A percentile compares a stretch with the other conserved stretches of the same genome.
Conservation (phyloP, 345 rosid genomes). For the Populus ilicifolia region DNA sequence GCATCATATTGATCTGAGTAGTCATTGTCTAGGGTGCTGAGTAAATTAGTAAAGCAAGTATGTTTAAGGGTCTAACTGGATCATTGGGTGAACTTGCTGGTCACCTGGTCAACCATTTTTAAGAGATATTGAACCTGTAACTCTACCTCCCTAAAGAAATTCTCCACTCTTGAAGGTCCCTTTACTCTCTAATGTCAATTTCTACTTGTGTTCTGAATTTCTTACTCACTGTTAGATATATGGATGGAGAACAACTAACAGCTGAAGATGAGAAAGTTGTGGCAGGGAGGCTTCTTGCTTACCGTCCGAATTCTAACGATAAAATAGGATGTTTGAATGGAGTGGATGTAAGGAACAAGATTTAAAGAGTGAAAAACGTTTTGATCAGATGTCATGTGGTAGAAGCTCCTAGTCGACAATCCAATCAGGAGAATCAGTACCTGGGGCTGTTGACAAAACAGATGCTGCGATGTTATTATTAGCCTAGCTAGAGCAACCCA, state of each 20-base stretch:
- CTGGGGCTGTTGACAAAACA: too few species aligned
- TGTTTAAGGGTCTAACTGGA: too few species aligned
- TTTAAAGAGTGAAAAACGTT: too few species aligned
- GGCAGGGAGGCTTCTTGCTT: constrained; percentile 63
- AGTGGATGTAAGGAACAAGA: too few species aligned
- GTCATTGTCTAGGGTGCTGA: not conserved
- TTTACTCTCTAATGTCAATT: not conserved
- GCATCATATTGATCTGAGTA: not conserved
- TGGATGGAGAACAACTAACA: constrained; percentile 63
- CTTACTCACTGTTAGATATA: constrained; percentile 44
- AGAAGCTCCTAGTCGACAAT: too few species aligned
- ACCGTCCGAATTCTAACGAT: constrained; percentile 71
- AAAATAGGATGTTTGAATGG: constrained; percentile 53
- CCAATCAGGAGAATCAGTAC: too few species aligned
- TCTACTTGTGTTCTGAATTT: not conserved
- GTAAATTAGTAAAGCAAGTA: too few species aligned
- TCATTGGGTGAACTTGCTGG: too few species aligned
- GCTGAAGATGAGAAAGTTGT: constrained; percentile 58
- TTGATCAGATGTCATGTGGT: too few species aligned
- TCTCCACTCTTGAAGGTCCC: constrained; percentile 66
- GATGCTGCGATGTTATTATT: too few species aligned
- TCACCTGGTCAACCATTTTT: too few species aligned
- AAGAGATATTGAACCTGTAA: constrained; percentile 49
- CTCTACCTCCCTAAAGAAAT: constrained; percentile 54
- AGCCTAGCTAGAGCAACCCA: too few species aligned